Base-by-base conservation (phyloP, 768 basidiomycete genomes). In the Ramaria sp. region DNA sequence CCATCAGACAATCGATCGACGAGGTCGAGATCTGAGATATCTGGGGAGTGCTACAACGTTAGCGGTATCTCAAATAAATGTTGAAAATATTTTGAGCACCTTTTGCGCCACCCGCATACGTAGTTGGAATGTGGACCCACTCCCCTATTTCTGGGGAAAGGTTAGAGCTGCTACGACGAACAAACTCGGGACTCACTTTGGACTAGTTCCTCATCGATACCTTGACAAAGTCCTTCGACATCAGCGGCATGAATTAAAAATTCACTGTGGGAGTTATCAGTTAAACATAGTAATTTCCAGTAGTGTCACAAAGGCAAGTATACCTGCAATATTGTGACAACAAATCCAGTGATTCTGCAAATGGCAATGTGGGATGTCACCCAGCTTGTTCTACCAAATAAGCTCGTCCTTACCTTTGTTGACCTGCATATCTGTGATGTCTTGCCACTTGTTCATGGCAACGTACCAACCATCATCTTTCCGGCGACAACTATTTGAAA, bases 371-470 rank as follows among this genome's bases (percentile, higher is more conserved):
- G 43, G 48, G 7, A 20, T 24, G 31, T 19, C 12, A 42, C 6
- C 30, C 54, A 24, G 15, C 6, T 24, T 19, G 17, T 24, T 51
- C 5, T 34, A 20, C 42, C 4, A 13, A 10, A 37, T 7, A 37
- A 37, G 2, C 9, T 22, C 9, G 22, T 30, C 30, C 34, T 17
- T 53, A 86, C 93, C 90, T 79, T 83, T 74, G 60, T 77, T 85
- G 17, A 99, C 88, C 64, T 90, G 85, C 85, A 91, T 91, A 64
- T 97, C 91, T 0, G 96, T 97, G 52, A 96, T 78, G 59, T 88
- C 86, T 66, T 95, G 94, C 96, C 96, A 99, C 67, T 91, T 94
- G 72, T 98, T 95, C 93, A 94, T 97, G 11, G 95, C 93, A 12
- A 99, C 88, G 34, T 91, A 75, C 96, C 96, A 99, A 60, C 73